Conservation (phyloP, 768 basidiomycete species). For the Plicaturopsis crispa region DNA sequence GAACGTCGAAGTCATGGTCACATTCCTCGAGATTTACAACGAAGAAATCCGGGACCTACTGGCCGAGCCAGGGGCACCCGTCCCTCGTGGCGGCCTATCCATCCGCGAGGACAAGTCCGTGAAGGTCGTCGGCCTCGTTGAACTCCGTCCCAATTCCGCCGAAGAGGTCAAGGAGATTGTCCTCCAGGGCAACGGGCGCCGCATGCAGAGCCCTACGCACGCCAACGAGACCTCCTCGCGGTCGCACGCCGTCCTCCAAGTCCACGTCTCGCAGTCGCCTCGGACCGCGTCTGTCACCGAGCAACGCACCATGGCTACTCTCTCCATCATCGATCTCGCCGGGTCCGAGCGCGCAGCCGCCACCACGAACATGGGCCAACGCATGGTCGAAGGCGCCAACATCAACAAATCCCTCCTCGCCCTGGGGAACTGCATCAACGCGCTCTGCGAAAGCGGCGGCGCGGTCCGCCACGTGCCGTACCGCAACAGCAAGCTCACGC, state of each 20-base stretch:
- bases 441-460: constrained; percentile 90
- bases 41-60: constrained; percentile 97
- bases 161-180: constrained; percentile 96
- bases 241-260: constrained; percentile 95
- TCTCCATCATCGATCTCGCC: constrained; percentile 97
- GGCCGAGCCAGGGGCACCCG: constrained; percentile 51
- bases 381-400: constrained; percentile 98
- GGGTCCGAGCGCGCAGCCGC: constrained; percentile 96
- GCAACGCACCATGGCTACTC: constrained; percentile 76
- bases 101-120: constrained; percentile 94
- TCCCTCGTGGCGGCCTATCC: constrained; percentile 79
- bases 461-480: constrained; percentile 90
- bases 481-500: constrained; percentile 96
- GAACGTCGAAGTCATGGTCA: constrained; percentile 83
- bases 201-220: constrained; percentile 91
- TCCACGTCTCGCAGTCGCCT: constrained; percentile 85
- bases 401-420: constrained; percentile 99
- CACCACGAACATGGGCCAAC: constrained; percentile 94
- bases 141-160: constrained; percentile 73
- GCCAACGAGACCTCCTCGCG: constrained; percentile 96
- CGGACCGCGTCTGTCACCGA: constrained; percentile 81
- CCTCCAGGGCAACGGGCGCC: constrained; percentile 75
- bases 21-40: constrained; percentile 98
- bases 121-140: constrained; percentile 80
- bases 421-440: constrained; percentile 97